Base-by-base conservation (phyloP, 108 stramenopile species). In the Stephanodiscus triporus region DNA sequence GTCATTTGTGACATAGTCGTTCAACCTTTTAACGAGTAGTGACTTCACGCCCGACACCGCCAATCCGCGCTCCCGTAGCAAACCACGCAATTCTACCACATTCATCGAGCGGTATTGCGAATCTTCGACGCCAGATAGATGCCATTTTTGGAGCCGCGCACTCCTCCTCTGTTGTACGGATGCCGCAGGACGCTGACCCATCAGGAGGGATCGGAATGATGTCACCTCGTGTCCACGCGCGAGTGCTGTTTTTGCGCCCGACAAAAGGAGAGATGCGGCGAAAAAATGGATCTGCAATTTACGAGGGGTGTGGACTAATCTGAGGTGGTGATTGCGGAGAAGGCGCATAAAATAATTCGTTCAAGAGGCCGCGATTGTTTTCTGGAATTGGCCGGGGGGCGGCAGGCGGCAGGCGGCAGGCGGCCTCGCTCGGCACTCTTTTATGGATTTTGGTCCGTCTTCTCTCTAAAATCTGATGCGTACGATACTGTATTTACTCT, bases 21-120 rank as follows among this genome's bases (percentile, higher is more conserved):
- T 36, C 53, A 68, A 23, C 38, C 67, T 56, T 9, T 72, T 63
- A 9, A 72, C 22, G 19, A 72, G 70, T 50, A 32, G 20, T 34
- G 70, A 50, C 27, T 72, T 77, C 24, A 53, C 29, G 4, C 76
- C 76, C 0, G 70, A 77, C 10, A 77, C 63, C 9, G 27, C 24
- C 36, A 77, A 65, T 40, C 76, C 76, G 26, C 65, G 36, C 48
- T 72, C 50, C 23, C 64, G 64, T 37, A 72, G 59, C 34, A 66
- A 45, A 26, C 51, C 62, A 36, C 27, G 63, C 32, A 77, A 42
- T 36, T 61, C 73, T 4, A 42, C 7, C 24, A 75, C 74, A 22
- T 67, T 75, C 66, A 66, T 61, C 24, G 62, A 76, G 27, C 9
- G 56, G 14, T 63, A 72, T 10, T 32, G n/a, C 30, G 29, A 57